Percentiles rank a stretch among this genome's conserved stretches.
These are phyloP conservation scores for Hypoxylon sp. DNA, from an alignment of 2,329 filamentous ascomycete genomes.

Conservation along the genomic window DNA sequence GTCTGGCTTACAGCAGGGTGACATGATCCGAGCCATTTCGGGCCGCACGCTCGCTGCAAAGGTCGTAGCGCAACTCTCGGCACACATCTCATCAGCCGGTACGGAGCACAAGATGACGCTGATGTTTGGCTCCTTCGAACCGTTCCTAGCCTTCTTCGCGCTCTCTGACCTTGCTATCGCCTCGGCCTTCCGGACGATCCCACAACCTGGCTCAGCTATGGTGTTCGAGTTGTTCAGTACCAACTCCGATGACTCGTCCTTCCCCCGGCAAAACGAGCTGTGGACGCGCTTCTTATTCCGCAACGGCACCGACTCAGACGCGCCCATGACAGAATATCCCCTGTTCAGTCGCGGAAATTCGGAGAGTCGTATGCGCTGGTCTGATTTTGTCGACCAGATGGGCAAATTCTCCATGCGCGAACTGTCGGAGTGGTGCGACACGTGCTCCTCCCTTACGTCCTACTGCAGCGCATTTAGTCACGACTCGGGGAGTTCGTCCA, in stretches of 20 bases:
- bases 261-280: constrained; percentile 51
- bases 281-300: constrained; percentile 66
- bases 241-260: constrained; percentile 38
- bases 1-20: constrained; percentile 53
- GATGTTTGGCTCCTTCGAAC: constrained; percentile 62
- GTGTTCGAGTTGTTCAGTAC: constrained; percentile 71
- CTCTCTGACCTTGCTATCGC: constrained; percentile 61
- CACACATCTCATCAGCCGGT: constrained; percentile 52
- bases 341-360: constrained; percentile 51
- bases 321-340: constrained; percentile 48
- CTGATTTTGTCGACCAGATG: constrained; percentile 51
- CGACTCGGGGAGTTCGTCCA: constrained; percentile 6
- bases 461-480: constrained; percentile 49
- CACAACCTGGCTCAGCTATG: constrained; percentile 77
- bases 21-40: constrained; percentile 58
- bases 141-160: constrained; percentile 63
- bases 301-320: constrained; percentile 52
- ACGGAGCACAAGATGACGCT: constrained; percentile 57
- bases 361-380: constrained; percentile 49
- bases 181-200: constrained; percentile 56
- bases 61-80: constrained; percentile 53
- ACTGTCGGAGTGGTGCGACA: constrained; percentile 53
- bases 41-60: constrained; percentile 60
- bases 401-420: constrained; percentile 46
- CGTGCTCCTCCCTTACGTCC: constrained; percentile 49